Conservation (phyloP, 1,284 basidiomycete species). For the Schizophyllum commune region DNA sequence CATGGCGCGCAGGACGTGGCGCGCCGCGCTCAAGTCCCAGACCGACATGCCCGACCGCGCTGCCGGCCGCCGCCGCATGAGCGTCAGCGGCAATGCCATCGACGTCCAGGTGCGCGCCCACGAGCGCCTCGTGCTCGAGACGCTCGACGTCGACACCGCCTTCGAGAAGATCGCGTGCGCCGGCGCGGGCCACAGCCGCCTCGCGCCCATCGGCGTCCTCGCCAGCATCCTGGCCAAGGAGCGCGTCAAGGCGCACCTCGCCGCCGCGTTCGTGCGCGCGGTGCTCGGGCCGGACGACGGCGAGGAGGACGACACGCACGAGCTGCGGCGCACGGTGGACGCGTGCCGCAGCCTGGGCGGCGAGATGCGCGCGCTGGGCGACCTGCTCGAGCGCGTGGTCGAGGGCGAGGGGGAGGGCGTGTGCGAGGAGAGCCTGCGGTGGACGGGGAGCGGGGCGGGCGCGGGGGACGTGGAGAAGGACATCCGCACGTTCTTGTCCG, state of each 20-base stretch:
- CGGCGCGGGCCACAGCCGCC: neutral
- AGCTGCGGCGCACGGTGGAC: constrained; percentile 1
- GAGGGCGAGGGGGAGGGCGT: constrained; percentile 1
- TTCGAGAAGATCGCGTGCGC: neutral
- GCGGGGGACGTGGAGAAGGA: neutral
- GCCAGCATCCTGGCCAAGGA: constrained; percentile 6
- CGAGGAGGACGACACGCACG: neutral
- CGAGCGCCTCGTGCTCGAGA: neutral
- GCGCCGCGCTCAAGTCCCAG: neutral
- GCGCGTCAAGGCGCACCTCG: neutral
- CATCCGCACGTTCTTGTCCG: neutral
- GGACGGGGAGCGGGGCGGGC: neutral
- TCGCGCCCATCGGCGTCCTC: neutral
- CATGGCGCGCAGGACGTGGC: neutral
- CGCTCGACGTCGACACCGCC: neutral
- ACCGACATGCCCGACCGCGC: neutral
- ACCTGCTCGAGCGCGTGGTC: constrained; percentile 6
- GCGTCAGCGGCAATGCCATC: neutral
- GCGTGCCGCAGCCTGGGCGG: constrained; percentile 7
- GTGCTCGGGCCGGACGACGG: constrained; percentile 1
- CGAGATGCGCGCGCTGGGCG: constrained; percentile 3
- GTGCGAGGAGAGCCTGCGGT: neutral
- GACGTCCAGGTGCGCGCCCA: neutral
- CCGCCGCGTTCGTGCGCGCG: constrained; percentile 7
- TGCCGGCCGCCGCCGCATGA: neutral